A percentile compares a stretch with the other conserved stretches of the same genome.
Evolutionary conservation across 2,329 filamentous ascomycete genomes (phyloP).

Genomic region (Botrytis medusae): DNA sequence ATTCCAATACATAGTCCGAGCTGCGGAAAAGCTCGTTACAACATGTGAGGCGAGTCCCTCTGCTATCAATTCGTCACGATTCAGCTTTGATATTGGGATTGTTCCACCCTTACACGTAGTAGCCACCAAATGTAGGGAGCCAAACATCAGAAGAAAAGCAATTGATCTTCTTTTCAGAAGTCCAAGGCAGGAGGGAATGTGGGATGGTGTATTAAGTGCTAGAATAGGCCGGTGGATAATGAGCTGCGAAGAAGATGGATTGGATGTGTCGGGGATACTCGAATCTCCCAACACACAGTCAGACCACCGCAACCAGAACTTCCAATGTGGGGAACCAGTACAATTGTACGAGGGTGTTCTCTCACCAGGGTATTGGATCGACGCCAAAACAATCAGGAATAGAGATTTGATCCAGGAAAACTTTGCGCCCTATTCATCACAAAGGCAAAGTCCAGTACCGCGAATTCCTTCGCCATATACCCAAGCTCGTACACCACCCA

Average conservation of each 20-base stretch:
- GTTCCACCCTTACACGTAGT: conserved; percentile 64
- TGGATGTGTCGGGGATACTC: conserved; percentile 24
- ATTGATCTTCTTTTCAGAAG: conserved; percentile 59
- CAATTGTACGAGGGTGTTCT: background rate
- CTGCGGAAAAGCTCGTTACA: conserved; percentile 26
- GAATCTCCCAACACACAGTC: background rate
- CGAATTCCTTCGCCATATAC: conserved; percentile 8
- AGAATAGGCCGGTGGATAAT: conserved; percentile 35
- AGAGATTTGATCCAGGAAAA: background rate
- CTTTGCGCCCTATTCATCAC: conserved; percentile 11
- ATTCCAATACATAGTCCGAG: conserved; percentile 34
- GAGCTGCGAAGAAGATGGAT: conserved; percentile 35
- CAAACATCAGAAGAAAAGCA: conserved; percentile 56
- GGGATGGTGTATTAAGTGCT: conserved; percentile 49
- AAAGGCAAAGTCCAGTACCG: background rate
- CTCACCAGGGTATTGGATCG: background rate
- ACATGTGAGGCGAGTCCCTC: conserved; percentile 24
- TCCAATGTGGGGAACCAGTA: background rate
- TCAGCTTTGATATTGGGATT: conserved; percentile 64
- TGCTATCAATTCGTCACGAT: conserved; percentile 45
- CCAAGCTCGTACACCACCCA: background rate
- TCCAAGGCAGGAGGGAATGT: conserved; percentile 65
- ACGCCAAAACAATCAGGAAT: background rate
- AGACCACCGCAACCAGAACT: background rate
- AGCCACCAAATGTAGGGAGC: conserved; percentile 65